phyloP scores from a whole-genome alignment of 2,329 filamentous ascomycete species.

The Phialophora chinensis region DNA sequence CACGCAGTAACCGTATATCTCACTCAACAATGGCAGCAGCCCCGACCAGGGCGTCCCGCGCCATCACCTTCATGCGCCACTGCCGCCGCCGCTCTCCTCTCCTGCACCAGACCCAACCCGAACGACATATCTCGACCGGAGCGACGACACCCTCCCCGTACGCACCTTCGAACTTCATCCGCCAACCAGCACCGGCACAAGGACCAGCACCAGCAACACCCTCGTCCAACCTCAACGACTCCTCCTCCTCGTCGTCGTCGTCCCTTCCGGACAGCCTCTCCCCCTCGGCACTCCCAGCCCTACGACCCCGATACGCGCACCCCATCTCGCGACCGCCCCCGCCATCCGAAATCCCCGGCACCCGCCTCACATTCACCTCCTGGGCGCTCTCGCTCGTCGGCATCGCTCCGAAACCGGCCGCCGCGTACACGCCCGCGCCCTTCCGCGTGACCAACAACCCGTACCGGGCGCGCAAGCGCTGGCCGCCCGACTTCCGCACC shows the following conservation, averaged over 20 bases:
- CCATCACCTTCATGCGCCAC: slow-evolving; percentile 35
- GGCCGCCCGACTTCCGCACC: slow-evolving; percentile 69
- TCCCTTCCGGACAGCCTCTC: not conserved
- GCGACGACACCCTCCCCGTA: slow-evolving; percentile 18
- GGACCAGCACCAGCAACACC: slow-evolving; percentile 7
- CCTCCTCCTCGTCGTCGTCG: not conserved
- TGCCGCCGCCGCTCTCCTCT: slow-evolving; percentile 25
- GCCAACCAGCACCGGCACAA: slow-evolving; percentile 8
- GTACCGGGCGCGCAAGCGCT: slow-evolving; percentile 65
- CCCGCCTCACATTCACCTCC: slow-evolving; percentile 30
- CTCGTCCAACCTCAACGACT: not conserved
- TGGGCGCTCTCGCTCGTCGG: slow-evolving; percentile 35
- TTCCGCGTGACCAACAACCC: slow-evolving; percentile 54
- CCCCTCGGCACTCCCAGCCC: slow-evolving; percentile 11
- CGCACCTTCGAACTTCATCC: slow-evolving; percentile 37
- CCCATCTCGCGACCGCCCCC: slow-evolving; percentile 11
- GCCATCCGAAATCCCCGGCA: slow-evolving; percentile 24
- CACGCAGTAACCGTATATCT: not conserved
- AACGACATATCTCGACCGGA: not conserved
- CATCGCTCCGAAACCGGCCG: slow-evolving; percentile 25
- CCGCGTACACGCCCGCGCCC: slow-evolving; percentile 34
- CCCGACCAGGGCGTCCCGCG: slow-evolving; percentile 29
- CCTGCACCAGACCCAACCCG: not conserved
- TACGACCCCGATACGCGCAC: slow-evolving; percentile 27
- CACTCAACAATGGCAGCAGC: slow-evolving; percentile 25